These are phyloP conservation scores for Xylaria curta DNA, from an alignment of 495 filamentous ascomycete genomes.

Conservation along the genomic window DNA sequence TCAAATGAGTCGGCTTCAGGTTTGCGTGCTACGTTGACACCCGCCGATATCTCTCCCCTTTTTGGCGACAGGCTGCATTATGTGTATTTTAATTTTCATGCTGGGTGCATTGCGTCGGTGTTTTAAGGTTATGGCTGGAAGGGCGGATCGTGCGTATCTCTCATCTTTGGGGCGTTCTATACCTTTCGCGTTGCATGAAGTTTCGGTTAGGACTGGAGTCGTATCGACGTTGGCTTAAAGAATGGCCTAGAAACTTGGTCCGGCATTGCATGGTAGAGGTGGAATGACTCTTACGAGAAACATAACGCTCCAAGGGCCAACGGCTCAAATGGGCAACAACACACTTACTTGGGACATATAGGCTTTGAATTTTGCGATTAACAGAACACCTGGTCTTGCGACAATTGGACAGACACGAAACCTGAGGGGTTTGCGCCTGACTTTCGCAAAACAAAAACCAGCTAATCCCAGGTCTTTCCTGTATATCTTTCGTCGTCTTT, in stretches of 20 bases:
- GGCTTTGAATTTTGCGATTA: conserved; percentile 2
- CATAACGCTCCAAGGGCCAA: not conserved
- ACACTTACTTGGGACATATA: not conserved
- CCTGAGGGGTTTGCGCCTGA: no score
- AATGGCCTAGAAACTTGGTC: conserved; percentile 10
- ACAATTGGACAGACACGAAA: not conserved
- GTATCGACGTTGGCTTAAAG: not conserved
- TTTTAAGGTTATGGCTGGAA: conserved; percentile 5
- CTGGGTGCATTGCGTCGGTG: conserved; percentile 27
- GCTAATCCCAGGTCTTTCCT: not conserved
- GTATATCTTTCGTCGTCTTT: not conserved
- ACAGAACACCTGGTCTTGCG: not conserved
- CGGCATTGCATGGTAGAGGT: not conserved
- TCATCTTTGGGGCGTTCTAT: conserved; percentile 12
- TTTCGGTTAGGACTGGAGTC: not conserved
- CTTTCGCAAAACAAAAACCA: not conserved
- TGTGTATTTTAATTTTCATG: conserved; percentile 11
- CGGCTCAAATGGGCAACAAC: not conserved
- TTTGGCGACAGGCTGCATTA: not conserved
- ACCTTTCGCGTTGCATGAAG: not conserved
- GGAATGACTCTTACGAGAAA: not conserved
- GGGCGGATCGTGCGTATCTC: not conserved
- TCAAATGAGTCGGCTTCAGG: conserved; percentile 59
- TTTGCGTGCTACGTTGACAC: not conserved
- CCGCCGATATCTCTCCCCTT: not conserved